A percentile compares a stretch with the other conserved stretches of the same genome.
Conservation (phyloP, 2,329 filamentous ascomycete species). For the Tricladium varicosporioides region DNA sequence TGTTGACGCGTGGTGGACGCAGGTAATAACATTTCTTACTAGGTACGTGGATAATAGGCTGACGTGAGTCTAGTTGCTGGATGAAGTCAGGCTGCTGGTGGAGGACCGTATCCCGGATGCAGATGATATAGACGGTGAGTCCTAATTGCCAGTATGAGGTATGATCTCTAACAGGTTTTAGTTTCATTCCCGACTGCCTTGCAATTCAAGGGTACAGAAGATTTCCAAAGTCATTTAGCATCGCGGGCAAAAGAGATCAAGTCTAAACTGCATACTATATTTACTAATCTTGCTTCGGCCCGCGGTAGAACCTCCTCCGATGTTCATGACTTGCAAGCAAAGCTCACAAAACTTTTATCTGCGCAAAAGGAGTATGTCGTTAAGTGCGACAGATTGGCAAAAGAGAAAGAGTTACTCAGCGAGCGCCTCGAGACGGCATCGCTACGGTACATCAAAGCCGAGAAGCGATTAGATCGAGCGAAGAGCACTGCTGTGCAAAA, state of each 20-base stretch:
- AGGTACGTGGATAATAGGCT: background rate
- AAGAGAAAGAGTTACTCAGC: constrained; percentile 81
- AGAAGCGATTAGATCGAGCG: constrained; percentile 87
- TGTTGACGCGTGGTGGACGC: constrained; percentile 90
- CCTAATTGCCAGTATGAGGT: constrained; percentile 16
- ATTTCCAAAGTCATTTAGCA: constrained; percentile 80
- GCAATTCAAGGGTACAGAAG: constrained; percentile 60
- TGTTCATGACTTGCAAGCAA: constrained; percentile 68
- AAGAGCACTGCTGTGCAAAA: constrained; percentile 90
- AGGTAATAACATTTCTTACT: constrained; percentile 55
- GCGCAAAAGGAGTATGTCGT: constrained; percentile 78
- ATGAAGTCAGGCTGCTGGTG: constrained; percentile 62
- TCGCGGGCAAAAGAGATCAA: constrained; percentile 75
- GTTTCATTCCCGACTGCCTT: constrained; percentile 58
- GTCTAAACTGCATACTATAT: constrained; percentile 67
- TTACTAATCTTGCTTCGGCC: constrained; percentile 52
- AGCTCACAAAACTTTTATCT: constrained; percentile 72
- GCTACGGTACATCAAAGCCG: constrained; percentile 88
- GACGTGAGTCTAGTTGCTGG: constrained; percentile 48
- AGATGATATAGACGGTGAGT: constrained; percentile 39
- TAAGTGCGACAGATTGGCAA: constrained; percentile 70
- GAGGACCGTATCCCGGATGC: constrained; percentile 47
- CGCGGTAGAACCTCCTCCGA: constrained; percentile 63
- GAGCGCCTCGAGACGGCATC: constrained; percentile 87
- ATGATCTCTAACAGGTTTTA: constrained; percentile 35